phyloP scores from a whole-genome alignment of 2,329 filamentous ascomycete genomes.

The Coleophoma crateriformis region DNA sequence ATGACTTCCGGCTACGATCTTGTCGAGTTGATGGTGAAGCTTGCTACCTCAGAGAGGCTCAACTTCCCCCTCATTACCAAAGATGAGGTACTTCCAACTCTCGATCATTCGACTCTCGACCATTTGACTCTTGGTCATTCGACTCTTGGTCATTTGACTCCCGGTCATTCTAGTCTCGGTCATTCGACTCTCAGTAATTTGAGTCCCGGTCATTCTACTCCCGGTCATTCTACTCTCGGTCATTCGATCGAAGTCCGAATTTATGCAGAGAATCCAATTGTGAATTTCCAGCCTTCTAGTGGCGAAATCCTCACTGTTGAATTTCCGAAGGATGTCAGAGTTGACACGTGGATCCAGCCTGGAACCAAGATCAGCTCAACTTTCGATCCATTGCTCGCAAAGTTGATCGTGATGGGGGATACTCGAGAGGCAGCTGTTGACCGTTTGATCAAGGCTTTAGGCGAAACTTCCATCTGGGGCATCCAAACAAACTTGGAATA shows the following conservation, averaged over 20 bases:
- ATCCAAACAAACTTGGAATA: slow-evolving; percentile 51
- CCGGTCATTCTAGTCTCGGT: no score
- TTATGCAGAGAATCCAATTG: slow-evolving; percentile 63
- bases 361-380: slow-evolving; percentile 67
- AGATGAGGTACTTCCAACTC: background rate
- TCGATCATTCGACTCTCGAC: no score
- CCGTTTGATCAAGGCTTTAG: slow-evolving; percentile 34
- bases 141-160: no score
- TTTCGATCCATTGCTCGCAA: slow-evolving; percentile 73
- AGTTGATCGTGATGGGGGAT: slow-evolving; percentile 58
- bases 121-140: no score
- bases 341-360: slow-evolving; percentile 63
- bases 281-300: slow-evolving; percentile 54
- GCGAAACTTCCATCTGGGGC: slow-evolving; percentile 29
- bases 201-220: slow-evolving; percentile 33
- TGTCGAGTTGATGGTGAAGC: slow-evolving; percentile 23
- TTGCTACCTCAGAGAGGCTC: slow-evolving; percentile 39
- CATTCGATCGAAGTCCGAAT: slow-evolving; percentile 67
- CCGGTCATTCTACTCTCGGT: slow-evolving; percentile 38
- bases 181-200: no score
- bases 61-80: slow-evolving; percentile 1
- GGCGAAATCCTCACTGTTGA: slow-evolving; percentile 29
- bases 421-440: slow-evolving; percentile 55
- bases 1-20: slow-evolving; percentile 36
- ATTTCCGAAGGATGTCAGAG: slow-evolving; percentile 35